Base-by-base conservation (phyloP, 2,329 filamentous ascomycete species). In the Alternaria triticimaculans region DNA sequence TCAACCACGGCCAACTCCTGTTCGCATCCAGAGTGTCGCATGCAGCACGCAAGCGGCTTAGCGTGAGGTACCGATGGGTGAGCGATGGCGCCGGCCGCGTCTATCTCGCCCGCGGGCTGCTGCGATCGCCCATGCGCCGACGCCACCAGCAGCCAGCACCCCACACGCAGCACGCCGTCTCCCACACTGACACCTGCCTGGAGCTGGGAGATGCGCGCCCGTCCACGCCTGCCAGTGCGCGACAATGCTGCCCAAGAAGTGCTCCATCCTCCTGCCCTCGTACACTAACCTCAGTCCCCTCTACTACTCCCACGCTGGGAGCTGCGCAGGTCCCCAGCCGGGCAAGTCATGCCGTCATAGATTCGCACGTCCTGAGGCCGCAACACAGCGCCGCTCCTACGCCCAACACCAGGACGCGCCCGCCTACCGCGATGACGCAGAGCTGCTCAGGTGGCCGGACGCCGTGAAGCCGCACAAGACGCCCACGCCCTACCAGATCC, bases 401-500 rank as follows among this genome's bases (percentile, higher is more conserved):
- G 77, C 77, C 66, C 70, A 76, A 51, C 72, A 74, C 60, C 60
- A 63, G 53, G 58, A 67, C 65, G 49, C 30, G 14, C 18, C 49
- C 49, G 18, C 65, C n/a, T 61, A 67, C 55, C 55, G 67, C 56
- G 54, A 69, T 14, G 66, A 72, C 33, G 43, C 64, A 37, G 75
- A 76, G 60, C 69, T 73, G 46, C 57, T 71, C 37, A 66, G 55
- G 58, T 81, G 79, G 79, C 79, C 79, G 20, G 74, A 73, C 10
- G 66, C 73, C 21, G 58, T 72, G 20, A 73, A 62, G 58, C 82
- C 82, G 15, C 80, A 81, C 49, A 67, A 78, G 15, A 75, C 78
- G 25, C 92, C 92, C 1, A 95, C 94, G 0, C 96, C 96, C 1
- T 98, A 99, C 82, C 92, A 98, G 75, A 92, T 99, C 76, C 90